A percentile compares a stretch with the other conserved stretches of the same genome.
Conservation (phyloP, 192 early-diverging fungal species). For the Chytriomyces hyalinus region DNA sequence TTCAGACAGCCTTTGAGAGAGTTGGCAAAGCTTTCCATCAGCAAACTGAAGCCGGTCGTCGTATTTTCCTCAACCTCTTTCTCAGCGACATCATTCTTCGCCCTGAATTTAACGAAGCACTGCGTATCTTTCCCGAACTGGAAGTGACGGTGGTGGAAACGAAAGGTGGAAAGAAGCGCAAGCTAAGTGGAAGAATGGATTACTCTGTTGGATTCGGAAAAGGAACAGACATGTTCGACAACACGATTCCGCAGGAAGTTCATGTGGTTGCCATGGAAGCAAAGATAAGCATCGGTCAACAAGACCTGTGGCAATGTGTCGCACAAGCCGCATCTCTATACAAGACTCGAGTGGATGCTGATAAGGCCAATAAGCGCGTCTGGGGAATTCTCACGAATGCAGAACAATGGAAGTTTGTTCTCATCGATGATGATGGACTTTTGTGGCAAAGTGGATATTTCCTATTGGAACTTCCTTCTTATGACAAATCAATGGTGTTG, state of each 20-base stretch:
- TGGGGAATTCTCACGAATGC: slow-evolving; percentile 39
- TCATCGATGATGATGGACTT: slow-evolving; percentile 28
- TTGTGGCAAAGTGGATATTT: slow-evolving; percentile 32
- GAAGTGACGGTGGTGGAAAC: slow-evolving; percentile 42
- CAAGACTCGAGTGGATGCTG: slow-evolving; percentile 39
- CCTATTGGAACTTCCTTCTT: slow-evolving; percentile 30
- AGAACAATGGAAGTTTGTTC: slow-evolving; percentile 23
- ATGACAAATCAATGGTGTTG: slow-evolving; percentile 33
- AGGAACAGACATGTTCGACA: slow-evolving; percentile 36
- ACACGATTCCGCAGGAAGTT: slow-evolving; percentile 31
- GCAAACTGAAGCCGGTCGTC: slow-evolving; percentile 38
- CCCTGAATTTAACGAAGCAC: slow-evolving; percentile 33
- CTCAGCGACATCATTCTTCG: slow-evolving; percentile 42
- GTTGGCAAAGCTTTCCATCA: slow-evolving; percentile 38
- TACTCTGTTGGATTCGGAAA: slow-evolving; percentile 39
- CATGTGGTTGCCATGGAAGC: slow-evolving; percentile 28
- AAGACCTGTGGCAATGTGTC: slow-evolving; percentile 34
- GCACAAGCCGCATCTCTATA: slow-evolving; percentile 37
- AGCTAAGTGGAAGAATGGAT: slow-evolving; percentile 33
- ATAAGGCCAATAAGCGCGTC: slow-evolving; percentile 31
- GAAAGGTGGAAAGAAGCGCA: slow-evolving; percentile 38
- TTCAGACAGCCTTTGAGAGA: slow-evolving; percentile 24
- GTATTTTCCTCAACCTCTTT: slow-evolving; percentile 44
- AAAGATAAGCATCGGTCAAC: slow-evolving; percentile 28
- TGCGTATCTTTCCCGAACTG: slow-evolving; percentile 48